phyloP scores from a whole-genome alignment of 2,329 filamentous ascomycete genomes.

The Colletotrichum endophyticum region DNA sequence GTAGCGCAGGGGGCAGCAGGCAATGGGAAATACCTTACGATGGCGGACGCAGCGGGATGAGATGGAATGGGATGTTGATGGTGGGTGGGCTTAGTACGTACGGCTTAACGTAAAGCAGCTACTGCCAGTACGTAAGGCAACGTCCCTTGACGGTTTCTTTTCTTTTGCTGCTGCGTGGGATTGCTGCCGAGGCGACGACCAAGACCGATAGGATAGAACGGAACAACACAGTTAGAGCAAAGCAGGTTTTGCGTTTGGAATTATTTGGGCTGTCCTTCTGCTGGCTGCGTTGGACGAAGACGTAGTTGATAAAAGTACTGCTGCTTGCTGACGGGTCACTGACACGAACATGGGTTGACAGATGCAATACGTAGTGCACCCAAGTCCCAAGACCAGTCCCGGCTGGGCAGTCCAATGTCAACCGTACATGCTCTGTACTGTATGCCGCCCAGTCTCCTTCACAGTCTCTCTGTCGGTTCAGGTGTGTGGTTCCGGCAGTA shows the following conservation, averaged over 20 bases:
- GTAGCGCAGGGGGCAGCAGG: neutral
- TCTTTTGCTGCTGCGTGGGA: neutral
- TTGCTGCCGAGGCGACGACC: neutral
- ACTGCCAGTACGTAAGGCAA: neutral
- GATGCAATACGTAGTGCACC: constrained; percentile 3
- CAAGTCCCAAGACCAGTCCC: neutral
- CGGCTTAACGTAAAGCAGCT: neutral
- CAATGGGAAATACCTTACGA: constrained; percentile 13
- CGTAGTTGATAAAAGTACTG: neutral
- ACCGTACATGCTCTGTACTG: neutral
- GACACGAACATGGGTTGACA: neutral
- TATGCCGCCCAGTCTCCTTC: neutral
- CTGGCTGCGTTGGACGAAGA: neutral
- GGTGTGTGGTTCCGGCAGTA: neutral
- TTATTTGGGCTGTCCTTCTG: neutral
- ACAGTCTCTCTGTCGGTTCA: neutral
- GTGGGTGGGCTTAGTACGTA: neutral
- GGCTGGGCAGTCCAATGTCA: neutral
- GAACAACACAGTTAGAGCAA: neutral
- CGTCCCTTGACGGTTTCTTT: neutral
- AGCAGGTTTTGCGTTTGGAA: neutral
- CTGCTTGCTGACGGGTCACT: neutral
- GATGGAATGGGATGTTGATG: neutral
- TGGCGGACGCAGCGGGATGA: constrained; percentile 13
- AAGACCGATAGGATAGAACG: neutral